Conservation (phyloP, 768 basidiomycete genomes). For the Russula olivacea region DNA sequence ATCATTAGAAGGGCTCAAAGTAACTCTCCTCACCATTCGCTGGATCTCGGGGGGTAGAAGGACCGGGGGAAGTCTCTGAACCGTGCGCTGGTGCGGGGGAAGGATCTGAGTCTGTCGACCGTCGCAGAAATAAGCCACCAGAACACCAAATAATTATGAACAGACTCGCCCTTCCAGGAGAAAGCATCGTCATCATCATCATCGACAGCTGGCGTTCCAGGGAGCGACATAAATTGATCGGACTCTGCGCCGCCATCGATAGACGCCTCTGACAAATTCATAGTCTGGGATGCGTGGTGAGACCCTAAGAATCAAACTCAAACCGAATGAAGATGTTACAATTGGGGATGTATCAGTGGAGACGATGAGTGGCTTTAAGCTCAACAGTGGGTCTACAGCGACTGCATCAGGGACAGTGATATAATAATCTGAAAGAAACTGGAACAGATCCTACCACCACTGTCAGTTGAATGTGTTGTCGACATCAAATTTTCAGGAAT, state of each 20-base stretch:
- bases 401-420: neutral
- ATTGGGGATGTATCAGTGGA: neutral
- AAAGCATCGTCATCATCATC: neutral
- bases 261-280: neutral
- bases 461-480: neutral
- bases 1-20: neutral
- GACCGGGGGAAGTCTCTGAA: neutral
- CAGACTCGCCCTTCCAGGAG: conserved; percentile 4
- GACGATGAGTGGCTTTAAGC: neutral
- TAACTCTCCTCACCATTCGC: neutral
- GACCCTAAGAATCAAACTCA: neutral
- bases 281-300: neutral
- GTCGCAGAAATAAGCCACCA: neutral
- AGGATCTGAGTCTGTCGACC: neutral
- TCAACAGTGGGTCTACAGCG: neutral
- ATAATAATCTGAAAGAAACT: neutral
- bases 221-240: conserved; percentile 14
- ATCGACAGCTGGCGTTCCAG: conserved; percentile 7
- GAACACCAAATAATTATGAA: neutral
- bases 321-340: neutral
- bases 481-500: neutral
- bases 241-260: conserved; percentile 1
- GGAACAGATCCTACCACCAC: neutral
- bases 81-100: neutral
- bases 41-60: neutral